Evolutionary conservation across 306 rosid species (phyloP), one percentile per base, ranked within the genome.

Genomic region (Acmispon strigosus): DNA sequence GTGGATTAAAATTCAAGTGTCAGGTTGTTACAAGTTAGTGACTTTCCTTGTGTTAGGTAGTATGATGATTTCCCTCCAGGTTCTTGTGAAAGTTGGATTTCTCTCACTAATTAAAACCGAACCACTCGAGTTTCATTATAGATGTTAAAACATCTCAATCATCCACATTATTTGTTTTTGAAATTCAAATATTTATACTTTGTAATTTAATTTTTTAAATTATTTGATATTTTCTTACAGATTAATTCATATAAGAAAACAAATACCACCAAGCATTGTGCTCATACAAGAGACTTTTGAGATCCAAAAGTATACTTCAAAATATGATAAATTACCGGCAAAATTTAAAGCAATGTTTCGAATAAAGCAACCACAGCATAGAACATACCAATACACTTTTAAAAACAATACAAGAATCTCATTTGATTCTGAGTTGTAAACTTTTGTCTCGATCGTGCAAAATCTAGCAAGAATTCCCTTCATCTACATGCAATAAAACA

Each of bases 401-500:
- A 12, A 69, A 54, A 74, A 44, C 29, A 62, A 22, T 19, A 70
- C 6, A 16, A 73, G 10, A 43, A 53, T 11, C 22, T 15, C 32
- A 64, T 63, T 53, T 64, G 65, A 70, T 49, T 80, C 27, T 80
- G 39, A 14, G 13, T 53, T 36, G 43, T 27, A 20, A 53, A 62
- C 17, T 60, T 55, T 52, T 51, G 22, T 54, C 77, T 62, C 17
- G 3, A 36, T 79, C 3, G 61, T 60, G 7, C 10, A 66, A 73
- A 68, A 61, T 74, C 62, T 15, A 45, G 62, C 51, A 53, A 34
- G 72, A 73, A 68, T 34, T 79, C 49, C 75, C 58, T 55, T 41
- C 66, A 54, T 22, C 63, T 24, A 1, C 73, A 55, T 37, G 77
- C 77, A 62, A 37, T 58, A 62, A 44, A 56, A 8, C 19, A 9